A percentile compares a stretch with the other conserved stretches of the same genome.
Conservation (phyloP, 345 rosid genomes). For the Eucalyptus microcorys region DNA sequence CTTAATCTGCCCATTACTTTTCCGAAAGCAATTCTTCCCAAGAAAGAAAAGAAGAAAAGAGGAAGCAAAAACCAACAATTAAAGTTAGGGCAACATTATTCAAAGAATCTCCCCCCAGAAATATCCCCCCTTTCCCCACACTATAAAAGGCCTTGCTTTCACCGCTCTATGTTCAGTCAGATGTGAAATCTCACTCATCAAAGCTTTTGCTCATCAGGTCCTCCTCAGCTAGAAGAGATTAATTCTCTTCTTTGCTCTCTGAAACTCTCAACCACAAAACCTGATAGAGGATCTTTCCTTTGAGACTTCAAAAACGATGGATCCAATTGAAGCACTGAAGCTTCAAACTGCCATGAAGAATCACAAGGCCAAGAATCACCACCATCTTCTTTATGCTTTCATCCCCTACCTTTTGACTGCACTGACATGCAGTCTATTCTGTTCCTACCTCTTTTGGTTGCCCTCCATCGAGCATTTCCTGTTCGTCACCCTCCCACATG, state of each 20-base stretch:
- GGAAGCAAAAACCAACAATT: not conserved
- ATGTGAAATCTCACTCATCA: not conserved
- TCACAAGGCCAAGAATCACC: not conserved
- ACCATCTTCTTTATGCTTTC: not conserved
- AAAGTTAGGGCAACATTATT: not conserved
- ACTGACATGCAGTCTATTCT: conserved; percentile 9
- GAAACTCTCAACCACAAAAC: not conserved
- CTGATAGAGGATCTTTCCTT: not conserved
- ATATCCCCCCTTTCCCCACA: not conserved
- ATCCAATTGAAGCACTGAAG: not conserved
- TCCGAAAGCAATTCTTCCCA: not conserved
- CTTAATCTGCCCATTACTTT: conserved; percentile 5
- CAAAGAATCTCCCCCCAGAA: not conserved
- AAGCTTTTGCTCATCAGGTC: not conserved
- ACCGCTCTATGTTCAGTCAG: conserved; percentile 2
- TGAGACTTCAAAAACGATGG: not conserved
- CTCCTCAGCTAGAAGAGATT: not conserved
- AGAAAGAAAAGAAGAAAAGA: not conserved
- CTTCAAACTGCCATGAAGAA: conserved; percentile 5
- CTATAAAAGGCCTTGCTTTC: conserved; percentile 6
- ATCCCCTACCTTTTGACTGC: conserved; percentile 6
- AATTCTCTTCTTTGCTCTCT: not conserved
- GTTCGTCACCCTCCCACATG: conserved; percentile 2
- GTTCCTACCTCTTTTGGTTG: conserved; percentile 1
- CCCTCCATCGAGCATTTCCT: conserved; percentile 7